Base-by-base conservation (phyloP, 2,329 filamentous ascomycete genomes). In the Trichoderma koningiopsis region DNA sequence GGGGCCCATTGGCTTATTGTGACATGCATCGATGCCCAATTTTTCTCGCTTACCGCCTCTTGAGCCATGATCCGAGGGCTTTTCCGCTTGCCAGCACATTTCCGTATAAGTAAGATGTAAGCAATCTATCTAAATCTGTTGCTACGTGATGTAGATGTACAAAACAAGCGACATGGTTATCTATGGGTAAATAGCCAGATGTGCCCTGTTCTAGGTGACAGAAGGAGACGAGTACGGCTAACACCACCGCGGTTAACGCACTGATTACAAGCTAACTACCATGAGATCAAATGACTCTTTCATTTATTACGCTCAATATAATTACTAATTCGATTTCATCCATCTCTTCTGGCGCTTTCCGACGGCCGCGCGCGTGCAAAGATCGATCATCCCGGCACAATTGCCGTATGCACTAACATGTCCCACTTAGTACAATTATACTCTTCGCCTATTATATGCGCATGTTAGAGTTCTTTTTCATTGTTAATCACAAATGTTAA, bases 311-410 rank as follows among this genome's bases (percentile, higher is more conserved):
- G 8, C 47, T 13, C 47, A 49, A 49, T 47, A n/a, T 2, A 49
- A 24, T 3, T 5, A 49, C 47, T 49, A 49, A n/a, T 6, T 24
- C 47, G 40, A 61, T 19, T 61, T 6, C 40, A 22, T 49, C 27
- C 58, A 29, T 61, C 24, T 47, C 37, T 4, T 13, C 55, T 35
- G 43, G 27, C 10, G 37, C 37, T 64, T 55, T 64, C 47, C 61
- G 61, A 64, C 61, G 61, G 61, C 49, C 19, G 40, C 58, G 19
- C 22, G 6, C 16, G 37, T 31, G 6, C 16, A 27, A 49, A 31
- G 40, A 61, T 64, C 61, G 61, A 64, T 37, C 11, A 33, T 40
- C 47, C 29, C 27, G 14, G n/a, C 16, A 24, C 33, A 63, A 63
- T 40, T 55, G 47, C 60, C 47, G 61, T 55, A 29, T 33, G 5